Conservation (phyloP, 2,329 filamentous ascomycete genomes). For the Neonectria magnoliae region DNA sequence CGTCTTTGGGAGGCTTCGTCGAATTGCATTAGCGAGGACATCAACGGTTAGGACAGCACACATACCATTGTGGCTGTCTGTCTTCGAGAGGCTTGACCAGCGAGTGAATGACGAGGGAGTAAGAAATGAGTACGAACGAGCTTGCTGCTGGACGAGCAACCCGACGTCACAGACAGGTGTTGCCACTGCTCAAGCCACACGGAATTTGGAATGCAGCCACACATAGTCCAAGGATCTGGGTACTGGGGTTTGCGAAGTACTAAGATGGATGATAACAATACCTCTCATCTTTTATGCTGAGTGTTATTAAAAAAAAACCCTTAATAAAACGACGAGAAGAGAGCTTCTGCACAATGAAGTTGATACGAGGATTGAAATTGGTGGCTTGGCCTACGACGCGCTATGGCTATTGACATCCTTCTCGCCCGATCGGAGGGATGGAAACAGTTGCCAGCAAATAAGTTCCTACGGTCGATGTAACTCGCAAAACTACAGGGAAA, state of each 20-base stretch:
- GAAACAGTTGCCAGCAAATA: not conserved
- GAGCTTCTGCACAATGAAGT: not conserved
- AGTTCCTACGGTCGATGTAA: too few relatives aligned
- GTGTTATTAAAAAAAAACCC: not conserved
- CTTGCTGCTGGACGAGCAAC: not conserved
- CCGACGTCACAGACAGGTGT: not conserved
- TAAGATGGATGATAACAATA: not conserved
- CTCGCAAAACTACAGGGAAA: not conserved
- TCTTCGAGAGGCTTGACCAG: not conserved
- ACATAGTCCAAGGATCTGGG: not conserved
- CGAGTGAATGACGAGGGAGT: slow-evolving; percentile 2
- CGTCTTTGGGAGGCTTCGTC: slow-evolving; percentile 65
- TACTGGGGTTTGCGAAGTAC: too few relatives aligned
- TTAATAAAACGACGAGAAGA: not conserved
- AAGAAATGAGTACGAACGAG: not conserved
- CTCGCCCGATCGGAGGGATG: not conserved
- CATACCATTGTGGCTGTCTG: slow-evolving; percentile 17
- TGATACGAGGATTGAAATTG: not conserved
- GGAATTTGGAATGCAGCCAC: not conserved
- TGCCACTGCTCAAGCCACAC: slow-evolving; percentile 20
- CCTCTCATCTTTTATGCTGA: not conserved
- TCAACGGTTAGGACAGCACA: not conserved
- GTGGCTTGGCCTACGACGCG: not conserved
- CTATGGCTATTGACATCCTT: not conserved
- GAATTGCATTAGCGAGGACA: slow-evolving; percentile 14